These are phyloP conservation scores for Vicia villosa DNA, from an alignment of 306 rosid genomes.

Conservation along the genomic window DNA sequence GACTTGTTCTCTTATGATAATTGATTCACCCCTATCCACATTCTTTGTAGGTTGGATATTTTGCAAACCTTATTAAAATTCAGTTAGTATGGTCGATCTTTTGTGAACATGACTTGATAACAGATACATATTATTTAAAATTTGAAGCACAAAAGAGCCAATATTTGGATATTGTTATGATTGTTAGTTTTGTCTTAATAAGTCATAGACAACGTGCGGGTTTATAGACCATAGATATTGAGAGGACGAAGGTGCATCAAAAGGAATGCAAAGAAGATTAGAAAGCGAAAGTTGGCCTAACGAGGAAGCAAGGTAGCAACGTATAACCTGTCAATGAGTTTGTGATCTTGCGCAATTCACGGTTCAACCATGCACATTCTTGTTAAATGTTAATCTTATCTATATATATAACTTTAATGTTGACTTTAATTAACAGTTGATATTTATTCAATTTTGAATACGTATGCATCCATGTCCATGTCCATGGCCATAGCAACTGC, in stretches of 20 bases:
- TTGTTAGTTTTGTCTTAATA: neutral
- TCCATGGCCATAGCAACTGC: neutral
- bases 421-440: neutral
- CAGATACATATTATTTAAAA: no score
- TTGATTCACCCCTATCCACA: neutral
- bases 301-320: constrained; percentile 32
- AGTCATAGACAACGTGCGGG: constrained; percentile 37
- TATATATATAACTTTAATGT: neutral
- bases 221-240: constrained; percentile 38
- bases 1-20: neutral
- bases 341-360: constrained; percentile 16
- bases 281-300: constrained; percentile 61
- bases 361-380: neutral
- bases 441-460: constrained; percentile 3
- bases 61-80: constrained; percentile 18
- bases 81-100: neutral
- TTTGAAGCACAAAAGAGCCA: constrained; percentile 18
- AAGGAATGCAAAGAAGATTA: constrained; percentile 11
- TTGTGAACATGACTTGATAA: constrained; percentile 21
- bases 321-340: neutral
- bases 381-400: neutral
- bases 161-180: constrained; percentile 25
- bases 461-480: neutral
- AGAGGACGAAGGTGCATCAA: constrained; percentile 28
- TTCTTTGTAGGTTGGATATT: constrained; percentile 26